Base-by-base conservation (phyloP, 208 protist genomes). In the Lotmaria passim region DNA sequence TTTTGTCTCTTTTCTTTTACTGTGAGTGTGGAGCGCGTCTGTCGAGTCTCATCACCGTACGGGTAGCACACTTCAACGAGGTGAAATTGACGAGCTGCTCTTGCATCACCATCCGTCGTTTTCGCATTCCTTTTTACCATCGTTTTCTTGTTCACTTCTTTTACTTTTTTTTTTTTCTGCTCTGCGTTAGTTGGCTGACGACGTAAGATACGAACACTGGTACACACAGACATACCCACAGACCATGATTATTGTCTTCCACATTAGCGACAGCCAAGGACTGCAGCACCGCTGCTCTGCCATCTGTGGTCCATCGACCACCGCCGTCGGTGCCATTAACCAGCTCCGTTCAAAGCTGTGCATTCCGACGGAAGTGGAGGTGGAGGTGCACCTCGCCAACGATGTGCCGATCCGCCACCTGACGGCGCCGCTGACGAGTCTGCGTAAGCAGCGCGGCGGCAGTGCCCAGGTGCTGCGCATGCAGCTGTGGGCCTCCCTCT, bases 161-260 rank as follows among this genome's bases (percentile, higher is more conserved):
- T 55, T 66, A 7, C 36, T 57, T 63, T 33, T 63, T 66, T 52
- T 11, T 55, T 51, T 53, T 44, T 66, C 28, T 53, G 2, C 21
- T 23, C 50, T 52, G 7, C 7, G 7, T 12, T 41, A 41, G 38
- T 41, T 12, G 7, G 7, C 38, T 41, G 7, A 15, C 12, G 38
- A n/a, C 34, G 8, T 39, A 39, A 38, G 33, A 51, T 17, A 61
- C 34, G 31, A 62, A 28, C 62, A n/a, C 2, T 34, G 3, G 36
- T 12, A 41, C 36, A 41, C 36, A 12, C 36, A 41, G 10, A 41
- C 36, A 41, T 15, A 41, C 36, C 7, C 36, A 41, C 7, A 41
- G 36, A 12, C 36, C 10, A 86, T 86, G 81, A 86, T 86, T 52
- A 55, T 86, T 48, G 30, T 82, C 7, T 82, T 86, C 34, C 58